Evolutionary conservation across 768 basidiomycete species (phyloP).

Genomic region (Macrocybe gigantea): DNA sequence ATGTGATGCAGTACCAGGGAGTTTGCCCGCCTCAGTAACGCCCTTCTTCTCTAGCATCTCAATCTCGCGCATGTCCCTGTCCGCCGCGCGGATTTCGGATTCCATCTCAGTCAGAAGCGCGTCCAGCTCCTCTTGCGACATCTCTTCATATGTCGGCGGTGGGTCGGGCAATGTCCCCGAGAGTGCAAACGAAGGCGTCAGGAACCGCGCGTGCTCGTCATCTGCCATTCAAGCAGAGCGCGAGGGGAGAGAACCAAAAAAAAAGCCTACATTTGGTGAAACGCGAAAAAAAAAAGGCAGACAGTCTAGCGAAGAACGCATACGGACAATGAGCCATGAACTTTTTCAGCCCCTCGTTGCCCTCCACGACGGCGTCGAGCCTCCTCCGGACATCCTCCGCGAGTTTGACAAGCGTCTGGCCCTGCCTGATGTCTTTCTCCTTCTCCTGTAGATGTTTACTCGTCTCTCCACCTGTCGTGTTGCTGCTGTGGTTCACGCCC

Average conservation of each 20-base stretch:
- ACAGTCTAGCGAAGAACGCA: background rate
- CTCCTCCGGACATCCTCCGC: conserved; percentile 56
- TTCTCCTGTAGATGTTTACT: conserved; percentile 37
- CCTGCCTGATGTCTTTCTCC: conserved; percentile 31
- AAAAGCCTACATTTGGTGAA: background rate
- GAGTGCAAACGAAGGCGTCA: conserved; percentile 73
- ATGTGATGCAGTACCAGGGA: conserved; percentile 38
- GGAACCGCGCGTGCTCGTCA: conserved; percentile 67
- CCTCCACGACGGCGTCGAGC: conserved; percentile 52
- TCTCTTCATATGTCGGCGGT: conserved; percentile 46
- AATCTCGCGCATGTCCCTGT: conserved; percentile 78
- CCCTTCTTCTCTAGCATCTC: conserved; percentile 64
- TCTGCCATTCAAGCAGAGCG: conserved; percentile 33
- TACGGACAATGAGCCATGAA: conserved; percentile 73
- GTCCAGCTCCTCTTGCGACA: conserved; percentile 65
- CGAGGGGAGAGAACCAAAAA: background rate
- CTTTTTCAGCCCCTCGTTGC: conserved; percentile 64
- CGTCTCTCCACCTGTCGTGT: too few species aligned
- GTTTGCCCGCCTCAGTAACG: conserved; percentile 65
- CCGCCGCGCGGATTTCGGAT: conserved; percentile 75
- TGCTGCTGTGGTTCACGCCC: conserved; percentile 24
- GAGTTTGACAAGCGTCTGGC: conserved; percentile 52
- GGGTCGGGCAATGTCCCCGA: conserved; percentile 48
- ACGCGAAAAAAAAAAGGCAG: too few species aligned
- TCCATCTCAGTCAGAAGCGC: conserved; percentile 76